These are phyloP conservation scores for Thuidium tamariscinum DNA, from an alignment of 225 moss, liverwort and hornwort genomes.

Conservation along the genomic window DNA sequence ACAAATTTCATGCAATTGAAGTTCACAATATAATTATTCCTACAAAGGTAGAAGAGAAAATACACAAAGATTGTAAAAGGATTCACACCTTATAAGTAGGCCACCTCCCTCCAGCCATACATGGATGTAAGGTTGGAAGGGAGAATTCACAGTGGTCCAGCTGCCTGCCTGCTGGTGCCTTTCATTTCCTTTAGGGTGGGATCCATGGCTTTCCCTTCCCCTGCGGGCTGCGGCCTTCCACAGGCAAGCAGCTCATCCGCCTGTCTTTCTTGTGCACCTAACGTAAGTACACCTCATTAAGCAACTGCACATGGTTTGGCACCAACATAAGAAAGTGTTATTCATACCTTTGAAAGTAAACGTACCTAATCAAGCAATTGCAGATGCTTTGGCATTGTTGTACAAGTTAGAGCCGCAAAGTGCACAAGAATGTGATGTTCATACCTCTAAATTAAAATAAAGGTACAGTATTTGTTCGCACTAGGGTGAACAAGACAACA, in stretches of 20 bases:
- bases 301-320: neutral
- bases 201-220: neutral
- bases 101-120: neutral
- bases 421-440: neutral
- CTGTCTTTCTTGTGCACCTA: neutral
- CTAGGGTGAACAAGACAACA: neutral
- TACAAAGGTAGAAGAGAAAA: neutral
- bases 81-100: neutral
- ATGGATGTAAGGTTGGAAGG: neutral
- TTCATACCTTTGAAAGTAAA: neutral
- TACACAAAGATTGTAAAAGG: neutral
- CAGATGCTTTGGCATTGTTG: neutral
- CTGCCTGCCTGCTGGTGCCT: neutral
- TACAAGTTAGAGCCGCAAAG: neutral
- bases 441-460: neutral
- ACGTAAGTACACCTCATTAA: neutral
- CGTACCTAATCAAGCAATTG: neutral
- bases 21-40: too few relatives aligned
- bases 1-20: neutral
- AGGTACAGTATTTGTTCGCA: neutral
- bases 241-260: neutral
- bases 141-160: neutral
- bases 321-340: neutral
- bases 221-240: neutral
- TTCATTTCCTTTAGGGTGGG: conserved; percentile 1